Conservation (phyloP, 1,284 basidiomycete genomes). For the Ustilago cynodontis region DNA sequence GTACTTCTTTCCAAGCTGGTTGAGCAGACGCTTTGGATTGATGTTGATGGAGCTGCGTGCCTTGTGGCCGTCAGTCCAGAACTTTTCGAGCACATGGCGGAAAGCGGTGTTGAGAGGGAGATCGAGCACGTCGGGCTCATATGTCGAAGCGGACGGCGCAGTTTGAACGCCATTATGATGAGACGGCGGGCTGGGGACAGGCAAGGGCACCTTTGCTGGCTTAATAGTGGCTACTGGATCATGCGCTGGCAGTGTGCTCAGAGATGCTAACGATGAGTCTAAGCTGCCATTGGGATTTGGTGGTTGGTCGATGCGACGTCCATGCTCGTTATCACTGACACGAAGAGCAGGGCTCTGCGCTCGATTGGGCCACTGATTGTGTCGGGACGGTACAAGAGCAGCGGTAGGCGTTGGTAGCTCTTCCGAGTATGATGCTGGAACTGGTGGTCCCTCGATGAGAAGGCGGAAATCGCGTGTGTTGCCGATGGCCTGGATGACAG, state of each 20-base stretch:
- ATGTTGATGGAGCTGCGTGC: constrained; percentile 44
- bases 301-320: constrained; percentile 36
- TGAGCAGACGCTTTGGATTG: constrained; percentile 74
- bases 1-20: constrained; percentile 83
- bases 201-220: constrained; percentile 18
- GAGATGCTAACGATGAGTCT: constrained; percentile 33
- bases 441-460: constrained; percentile 72
- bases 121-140: constrained; percentile 43
- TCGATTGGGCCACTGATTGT: constrained; percentile 42
- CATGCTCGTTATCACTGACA: constrained; percentile 54
- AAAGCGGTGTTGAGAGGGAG: constrained; percentile 61
- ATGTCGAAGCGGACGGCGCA: constrained; percentile 7
- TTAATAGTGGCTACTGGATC: constrained; percentile 45
- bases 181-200: background rate
- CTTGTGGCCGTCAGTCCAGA: constrained; percentile 47
- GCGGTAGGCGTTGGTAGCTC: constrained; percentile 13
- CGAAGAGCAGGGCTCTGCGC: constrained; percentile 52
- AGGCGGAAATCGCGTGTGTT: constrained; percentile 76
- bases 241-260: constrained; percentile 27
- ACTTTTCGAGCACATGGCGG: constrained; percentile 59
- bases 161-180: background rate
- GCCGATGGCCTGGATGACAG: constrained; percentile 81
- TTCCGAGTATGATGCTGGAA: constrained; percentile 5
- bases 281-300: constrained; percentile 30
- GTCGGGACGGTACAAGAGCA: constrained; percentile 5